Percentiles rank a stretch among this genome's conserved stretches.
Evolutionary conservation across 768 basidiomycete species (phyloP).

Genomic region (Phanerochaete sordida): DNA sequence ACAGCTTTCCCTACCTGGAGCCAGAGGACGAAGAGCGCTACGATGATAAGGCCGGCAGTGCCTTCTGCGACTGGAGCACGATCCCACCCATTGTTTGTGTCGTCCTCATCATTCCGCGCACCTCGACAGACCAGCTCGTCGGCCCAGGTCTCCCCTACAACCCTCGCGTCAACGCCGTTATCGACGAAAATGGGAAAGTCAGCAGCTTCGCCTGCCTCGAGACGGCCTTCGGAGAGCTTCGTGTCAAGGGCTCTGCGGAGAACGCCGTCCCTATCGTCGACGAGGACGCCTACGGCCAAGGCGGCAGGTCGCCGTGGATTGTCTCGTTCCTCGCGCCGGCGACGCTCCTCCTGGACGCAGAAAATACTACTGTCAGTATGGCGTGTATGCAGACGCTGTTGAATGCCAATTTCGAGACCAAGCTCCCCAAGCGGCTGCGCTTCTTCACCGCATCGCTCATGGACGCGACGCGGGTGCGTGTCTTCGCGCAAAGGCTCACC

Average conservation of each 20-base stretch:
- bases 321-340: conserved; percentile 27
- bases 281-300: conserved; percentile 14
- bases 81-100: conserved; percentile 37
- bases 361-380: neutral
- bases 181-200: no score
- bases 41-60: neutral
- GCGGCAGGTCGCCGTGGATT: conserved; percentile 12
- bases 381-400: neutral
- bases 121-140: neutral
- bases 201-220: conserved; percentile 6
- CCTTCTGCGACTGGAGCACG: conserved; percentile 18
- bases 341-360: conserved; percentile 18
- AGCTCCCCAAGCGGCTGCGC: neutral
- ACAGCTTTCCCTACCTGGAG: conserved; percentile 25
- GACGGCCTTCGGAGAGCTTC: conserved; percentile 17
- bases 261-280: conserved; percentile 13
- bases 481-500: neutral
- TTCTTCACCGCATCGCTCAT: neutral
- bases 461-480: neutral
- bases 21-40: neutral
- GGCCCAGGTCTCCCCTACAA: neutral
- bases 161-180: neutral
- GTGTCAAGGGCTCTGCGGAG: conserved; percentile 8
- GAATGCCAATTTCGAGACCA: neutral
- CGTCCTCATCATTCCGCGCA: conserved; percentile 33